Percentiles rank a stretch among this genome's conserved stretches.
Evolutionary conservation across 2,329 filamentous ascomycete genomes (phyloP).

Genomic region (Colletotrichum salicis): DNA sequence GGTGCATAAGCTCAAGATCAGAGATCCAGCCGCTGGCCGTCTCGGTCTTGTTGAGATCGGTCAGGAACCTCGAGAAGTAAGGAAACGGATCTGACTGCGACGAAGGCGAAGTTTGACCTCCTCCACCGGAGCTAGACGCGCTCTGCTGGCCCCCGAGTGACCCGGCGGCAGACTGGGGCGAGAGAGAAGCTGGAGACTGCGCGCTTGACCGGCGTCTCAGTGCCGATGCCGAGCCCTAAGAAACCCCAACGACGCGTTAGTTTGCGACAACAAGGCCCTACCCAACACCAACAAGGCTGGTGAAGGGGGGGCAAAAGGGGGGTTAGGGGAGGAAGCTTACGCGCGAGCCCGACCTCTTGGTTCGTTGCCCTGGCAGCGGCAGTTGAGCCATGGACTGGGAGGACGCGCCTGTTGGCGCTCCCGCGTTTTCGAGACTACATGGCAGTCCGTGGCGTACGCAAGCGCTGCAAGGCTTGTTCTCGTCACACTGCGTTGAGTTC

Average conservation of each 20-base stretch:
- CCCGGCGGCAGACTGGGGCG: conserved; percentile 23
- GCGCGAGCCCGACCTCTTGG: conserved; percentile 19
- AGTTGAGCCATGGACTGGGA: conserved; percentile 9
- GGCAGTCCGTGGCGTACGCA: conserved; percentile 48
- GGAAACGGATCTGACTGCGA: conserved; percentile 33
- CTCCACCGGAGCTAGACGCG: conserved; percentile 14
- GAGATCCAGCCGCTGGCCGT: conserved; percentile 44
- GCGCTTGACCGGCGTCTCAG: conserved; percentile 26
- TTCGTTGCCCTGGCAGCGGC: background rate
- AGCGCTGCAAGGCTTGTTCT: conserved; percentile 50
- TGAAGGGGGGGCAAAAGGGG: background rate
- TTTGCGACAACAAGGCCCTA: conserved; percentile 13
- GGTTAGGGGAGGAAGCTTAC: conserved; percentile 1
- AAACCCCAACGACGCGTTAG: conserved; percentile 13
- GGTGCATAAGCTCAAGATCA: conserved; percentile 51
- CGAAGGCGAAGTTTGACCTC: conserved; percentile 10
- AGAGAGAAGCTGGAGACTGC: conserved; percentile 25
- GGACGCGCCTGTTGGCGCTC: conserved; percentile 4
- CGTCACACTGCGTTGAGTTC: conserved; percentile 48
- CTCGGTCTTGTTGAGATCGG: conserved; percentile 37
- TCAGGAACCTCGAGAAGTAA: conserved; percentile 41
- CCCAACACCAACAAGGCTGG: background rate
- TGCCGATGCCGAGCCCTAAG: conserved; percentile 18
- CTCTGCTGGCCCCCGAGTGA: conserved; percentile 18
- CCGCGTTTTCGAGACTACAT: conserved; percentile 42